Evolutionary conservation across 2,329 filamentous ascomycete species (phyloP).

Genomic region (Lasiodiplodia gonubiensis): DNA sequence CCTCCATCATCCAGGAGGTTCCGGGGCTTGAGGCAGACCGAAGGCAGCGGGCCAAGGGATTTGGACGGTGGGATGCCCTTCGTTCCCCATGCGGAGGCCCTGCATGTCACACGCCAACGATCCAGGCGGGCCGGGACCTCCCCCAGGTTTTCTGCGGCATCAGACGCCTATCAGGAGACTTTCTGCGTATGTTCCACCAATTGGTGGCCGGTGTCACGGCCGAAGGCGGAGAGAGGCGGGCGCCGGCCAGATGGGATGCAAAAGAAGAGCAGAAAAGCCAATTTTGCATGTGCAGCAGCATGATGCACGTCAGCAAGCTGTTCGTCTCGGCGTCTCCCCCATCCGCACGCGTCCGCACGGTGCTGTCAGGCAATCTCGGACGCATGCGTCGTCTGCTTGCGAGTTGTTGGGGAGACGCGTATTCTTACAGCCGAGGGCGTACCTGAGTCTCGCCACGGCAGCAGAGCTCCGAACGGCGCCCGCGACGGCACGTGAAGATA

Average conservation of each 20-base stretch:
- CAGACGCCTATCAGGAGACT: constrained; percentile 21
- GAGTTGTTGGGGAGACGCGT: background rate
- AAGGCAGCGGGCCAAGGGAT: background rate
- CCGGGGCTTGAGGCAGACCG: too few species aligned
- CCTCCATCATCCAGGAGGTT: background rate
- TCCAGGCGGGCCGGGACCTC: background rate
- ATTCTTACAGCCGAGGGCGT: background rate
- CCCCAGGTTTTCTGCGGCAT: constrained; percentile 12
- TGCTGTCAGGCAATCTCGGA: background rate
- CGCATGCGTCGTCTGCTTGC: background rate
- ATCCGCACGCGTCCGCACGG: constrained; percentile 1
- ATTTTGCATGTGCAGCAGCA: constrained; percentile 18
- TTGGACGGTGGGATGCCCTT: background rate
- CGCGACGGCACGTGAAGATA: constrained; percentile 10
- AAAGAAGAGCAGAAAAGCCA: background rate
- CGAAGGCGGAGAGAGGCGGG: too few species aligned
- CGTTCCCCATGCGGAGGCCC: background rate
- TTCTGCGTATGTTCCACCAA: background rate
- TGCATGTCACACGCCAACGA: background rate
- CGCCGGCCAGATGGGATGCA: background rate
- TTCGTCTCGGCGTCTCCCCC: background rate
- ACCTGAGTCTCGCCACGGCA: background rate
- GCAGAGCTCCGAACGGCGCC: constrained; percentile 8
- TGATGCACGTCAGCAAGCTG: constrained; percentile 13
- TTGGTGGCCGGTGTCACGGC: background rate